phyloP scores from a whole-genome alignment of 1,284 basidiomycete genomes.

The Boletellus dicymbophilus region DNA sequence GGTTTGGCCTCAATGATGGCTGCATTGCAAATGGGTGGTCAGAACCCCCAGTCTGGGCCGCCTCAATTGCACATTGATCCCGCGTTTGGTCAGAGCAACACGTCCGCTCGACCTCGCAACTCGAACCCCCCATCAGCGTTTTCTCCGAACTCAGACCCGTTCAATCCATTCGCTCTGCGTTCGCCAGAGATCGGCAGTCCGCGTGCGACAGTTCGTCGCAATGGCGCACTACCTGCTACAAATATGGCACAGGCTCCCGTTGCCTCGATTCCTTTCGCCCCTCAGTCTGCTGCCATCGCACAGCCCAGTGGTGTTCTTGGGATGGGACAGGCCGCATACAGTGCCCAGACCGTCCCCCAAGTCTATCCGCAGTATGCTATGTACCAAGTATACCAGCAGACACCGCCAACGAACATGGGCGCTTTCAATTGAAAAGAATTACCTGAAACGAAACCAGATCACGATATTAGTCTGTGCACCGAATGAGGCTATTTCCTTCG shows the following conservation, averaged over 20 bases:
- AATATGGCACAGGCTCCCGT: slow-evolving; percentile 42
- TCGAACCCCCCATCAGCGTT: slow-evolving; percentile 56
- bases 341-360: slow-evolving; percentile 63
- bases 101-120: slow-evolving; percentile 43
- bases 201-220: slow-evolving; percentile 54
- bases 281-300: slow-evolving; percentile 59
- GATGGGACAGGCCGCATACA: slow-evolving; percentile 67
- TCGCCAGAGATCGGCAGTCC: slow-evolving; percentile 60
- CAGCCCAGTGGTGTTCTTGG: slow-evolving; percentile 58
- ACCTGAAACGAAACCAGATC: slow-evolving; percentile 31
- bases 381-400: slow-evolving; percentile 79
- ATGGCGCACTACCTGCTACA: slow-evolving; percentile 31
- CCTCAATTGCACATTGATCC: slow-evolving; percentile 74
- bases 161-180: slow-evolving; percentile 72
- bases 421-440: slow-evolving; percentile 63
- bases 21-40: slow-evolving; percentile 82
- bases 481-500: slow-evolving; percentile 36
- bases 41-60: slow-evolving; percentile 78
- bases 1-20: slow-evolving; percentile 88
- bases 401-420: slow-evolving; percentile 70
- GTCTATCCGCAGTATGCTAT: slow-evolving; percentile 74
- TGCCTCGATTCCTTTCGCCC: slow-evolving; percentile 52
- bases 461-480: slow-evolving; percentile 40
- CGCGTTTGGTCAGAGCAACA: slow-evolving; percentile 43
- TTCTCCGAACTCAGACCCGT: slow-evolving; percentile 68